Base-by-base conservation (phyloP, 768 basidiomycete genomes). In the Hypsizygus marmoreus region DNA sequence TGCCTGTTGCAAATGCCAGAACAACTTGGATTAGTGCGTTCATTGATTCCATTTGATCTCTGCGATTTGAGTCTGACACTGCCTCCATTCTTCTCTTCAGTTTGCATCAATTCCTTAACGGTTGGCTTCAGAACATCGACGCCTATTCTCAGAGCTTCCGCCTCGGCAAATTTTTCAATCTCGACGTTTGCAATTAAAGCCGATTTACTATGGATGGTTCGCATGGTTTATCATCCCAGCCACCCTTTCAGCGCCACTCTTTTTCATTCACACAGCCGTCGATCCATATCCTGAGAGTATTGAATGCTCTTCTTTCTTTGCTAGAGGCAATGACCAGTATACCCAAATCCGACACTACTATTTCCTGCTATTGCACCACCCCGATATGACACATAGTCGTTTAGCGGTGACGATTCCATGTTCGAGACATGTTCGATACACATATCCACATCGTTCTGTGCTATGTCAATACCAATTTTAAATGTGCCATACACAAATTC, bases 11-110 rank as follows among this genome's bases (percentile, higher is more conserved):
- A 67, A 62, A 34, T 85, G 85, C 64, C 90, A 91, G 71, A 84
- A 90, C 61, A 93, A 93, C 69, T 72, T 90, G 37, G 91, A 92
- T 68, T 94, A 94, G 88, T 86, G 58, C 55, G 85, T 72, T 24
- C 43, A 43, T n/a, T n/a, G 25, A 41, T 41, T 43, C 6, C 25
- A 29, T 38, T 12, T 22, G 16, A 24, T 43, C 34, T n/a, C n/a
- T n/a, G n/a, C n/a, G n/a, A n/a, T n/a, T n/a, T 3, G 17, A n/a
- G 11, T 1, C 24, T 42, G 5, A 56, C 17, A 36, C 41, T 52
- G 31, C 47, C 34, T 17, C n/a, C n/a, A n/a, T n/a, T 20, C 26
- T 23, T 19, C 38, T 29, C 44, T 44, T 4, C 51, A 89, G 86
- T 63, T 58, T 90, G 14, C 74, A 80, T 49, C 84, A 91, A 63